A percentile compares a stretch with the other conserved stretches of the same genome.
These are phyloP conservation scores for Endothia cerciana DNA, from an alignment of 2,329 filamentous ascomycete species.

Conservation along the genomic window DNA sequence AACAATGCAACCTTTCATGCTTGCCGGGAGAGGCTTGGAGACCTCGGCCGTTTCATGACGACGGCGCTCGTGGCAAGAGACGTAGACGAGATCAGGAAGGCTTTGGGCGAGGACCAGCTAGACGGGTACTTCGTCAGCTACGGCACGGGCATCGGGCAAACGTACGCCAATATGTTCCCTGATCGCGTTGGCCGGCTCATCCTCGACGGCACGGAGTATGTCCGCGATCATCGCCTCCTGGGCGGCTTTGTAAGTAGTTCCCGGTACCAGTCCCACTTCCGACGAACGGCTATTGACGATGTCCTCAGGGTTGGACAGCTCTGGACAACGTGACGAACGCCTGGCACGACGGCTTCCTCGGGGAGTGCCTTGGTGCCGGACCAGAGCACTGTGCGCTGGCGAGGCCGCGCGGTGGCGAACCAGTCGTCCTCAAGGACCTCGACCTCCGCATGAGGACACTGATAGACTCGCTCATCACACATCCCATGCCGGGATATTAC, in stretches of 20 bases:
- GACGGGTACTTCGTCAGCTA: constrained; percentile 56
- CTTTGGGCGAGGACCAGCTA: constrained; percentile 49
- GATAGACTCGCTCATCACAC: constrained; percentile 42
- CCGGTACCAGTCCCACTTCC: too few relatives aligned
- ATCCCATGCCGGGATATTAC: constrained; percentile 46
- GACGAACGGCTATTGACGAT: background rate
- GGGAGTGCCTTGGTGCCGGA: constrained; percentile 53
- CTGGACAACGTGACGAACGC: constrained; percentile 54
- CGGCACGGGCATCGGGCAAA: constrained; percentile 56
- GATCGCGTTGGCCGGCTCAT: constrained; percentile 52
- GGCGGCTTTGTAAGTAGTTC: constrained; percentile 43
- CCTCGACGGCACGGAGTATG: constrained; percentile 53
- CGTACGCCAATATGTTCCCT: constrained; percentile 56
- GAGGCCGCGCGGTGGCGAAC: constrained; percentile 35
- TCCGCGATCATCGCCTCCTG: constrained; percentile 48
- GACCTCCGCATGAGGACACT: constrained; percentile 45
- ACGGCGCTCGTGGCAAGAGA: constrained; percentile 54
- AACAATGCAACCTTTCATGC: constrained; percentile 49
- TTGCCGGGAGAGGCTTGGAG: constrained; percentile 48
- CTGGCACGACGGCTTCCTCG: constrained; percentile 54
- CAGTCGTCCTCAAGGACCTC: constrained; percentile 42
- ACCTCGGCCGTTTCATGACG: constrained; percentile 50
- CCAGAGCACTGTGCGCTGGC: constrained; percentile 51
- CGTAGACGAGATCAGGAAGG: constrained; percentile 52
- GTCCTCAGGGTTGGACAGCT: constrained; percentile 44